Conservation (phyloP, 2,329 filamentous ascomycete genomes). For the Colletotrichum destructivum region DNA sequence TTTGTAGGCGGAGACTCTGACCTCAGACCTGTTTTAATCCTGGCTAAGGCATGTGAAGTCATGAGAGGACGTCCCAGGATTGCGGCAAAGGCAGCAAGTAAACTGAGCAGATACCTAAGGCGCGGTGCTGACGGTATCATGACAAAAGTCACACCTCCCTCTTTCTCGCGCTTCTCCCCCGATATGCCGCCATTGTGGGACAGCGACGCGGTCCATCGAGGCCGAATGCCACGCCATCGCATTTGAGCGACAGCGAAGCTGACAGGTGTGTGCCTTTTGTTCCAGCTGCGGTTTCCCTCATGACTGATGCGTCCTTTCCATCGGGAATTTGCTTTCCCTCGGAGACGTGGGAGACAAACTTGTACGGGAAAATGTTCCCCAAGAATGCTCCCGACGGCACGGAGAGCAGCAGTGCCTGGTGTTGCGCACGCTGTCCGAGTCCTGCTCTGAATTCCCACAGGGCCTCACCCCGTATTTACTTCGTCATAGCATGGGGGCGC, state of each 20-base stretch:
- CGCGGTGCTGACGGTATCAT: neutral
- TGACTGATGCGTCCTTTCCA: no score
- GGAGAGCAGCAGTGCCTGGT: no score
- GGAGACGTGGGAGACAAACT: no score
- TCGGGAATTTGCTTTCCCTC: no score
- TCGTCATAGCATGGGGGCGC: slow-evolving; percentile 38
- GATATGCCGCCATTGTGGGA: neutral
- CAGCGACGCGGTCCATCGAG: neutral
- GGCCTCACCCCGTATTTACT: neutral
- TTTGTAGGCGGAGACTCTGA: slow-evolving; percentile 32
- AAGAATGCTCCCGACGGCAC: no score
- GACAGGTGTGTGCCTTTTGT: no score
- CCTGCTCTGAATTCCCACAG: slow-evolving; percentile 1
- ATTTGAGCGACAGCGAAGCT: neutral
- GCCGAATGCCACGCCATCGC: neutral
- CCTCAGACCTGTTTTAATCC: slow-evolving; percentile 41
- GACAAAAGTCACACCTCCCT: neutral
- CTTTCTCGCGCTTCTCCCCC: neutral
- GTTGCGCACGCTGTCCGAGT: neutral
- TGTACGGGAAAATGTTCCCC: no score
- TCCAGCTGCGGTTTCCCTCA: no score
- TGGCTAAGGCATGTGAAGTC: neutral
- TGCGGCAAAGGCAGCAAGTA: neutral
- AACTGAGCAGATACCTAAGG: slow-evolving; percentile 3
- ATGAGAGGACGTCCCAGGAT: neutral